Conservation (phyloP, 208 protist species). For the Crithidia brevicula region DNA sequence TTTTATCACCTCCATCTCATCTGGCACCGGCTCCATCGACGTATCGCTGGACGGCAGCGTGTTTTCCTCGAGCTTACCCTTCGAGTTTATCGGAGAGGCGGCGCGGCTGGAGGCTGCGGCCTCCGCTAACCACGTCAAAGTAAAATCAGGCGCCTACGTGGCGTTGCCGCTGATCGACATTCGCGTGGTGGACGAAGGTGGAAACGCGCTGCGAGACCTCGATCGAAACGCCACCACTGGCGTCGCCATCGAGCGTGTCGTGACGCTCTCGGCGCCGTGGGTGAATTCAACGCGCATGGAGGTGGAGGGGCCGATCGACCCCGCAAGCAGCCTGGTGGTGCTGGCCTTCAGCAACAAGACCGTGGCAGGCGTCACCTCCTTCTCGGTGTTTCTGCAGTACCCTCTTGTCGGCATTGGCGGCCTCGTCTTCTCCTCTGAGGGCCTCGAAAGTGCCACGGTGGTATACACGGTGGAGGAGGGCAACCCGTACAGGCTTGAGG, state of each 20-base stretch:
- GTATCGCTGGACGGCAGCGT: constrained; percentile 42
- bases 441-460: constrained; percentile 10
- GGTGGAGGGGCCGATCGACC: constrained; percentile 17
- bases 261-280: constrained; percentile 29
- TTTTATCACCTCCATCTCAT: constrained; percentile 1
- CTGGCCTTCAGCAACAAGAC: constrained; percentile 51
- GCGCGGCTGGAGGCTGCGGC: constrained; percentile 12
- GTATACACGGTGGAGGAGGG: constrained; percentile 42
- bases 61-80: constrained; percentile 26
- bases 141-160: constrained; percentile 24
- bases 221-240: constrained; percentile 5
- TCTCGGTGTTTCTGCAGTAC: constrained; percentile 40
- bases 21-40: constrained; percentile 14
- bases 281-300: constrained; percentile 49
- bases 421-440: constrained; percentile 28
- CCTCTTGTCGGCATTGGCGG: constrained; percentile 41
- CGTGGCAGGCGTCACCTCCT: constrained; percentile 29
- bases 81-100: constrained; percentile 43
- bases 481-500: constrained; percentile 20
- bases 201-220: constrained; percentile 39
- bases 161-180: constrained; percentile 29
- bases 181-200: constrained; percentile 37
- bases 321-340: constrained; percentile 34
- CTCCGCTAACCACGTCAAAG: neutral
- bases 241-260: constrained; percentile 25